phyloP scores from a whole-genome alignment of 352 stramenopile genomes.

The Halophytophthora batemanensis region DNA sequence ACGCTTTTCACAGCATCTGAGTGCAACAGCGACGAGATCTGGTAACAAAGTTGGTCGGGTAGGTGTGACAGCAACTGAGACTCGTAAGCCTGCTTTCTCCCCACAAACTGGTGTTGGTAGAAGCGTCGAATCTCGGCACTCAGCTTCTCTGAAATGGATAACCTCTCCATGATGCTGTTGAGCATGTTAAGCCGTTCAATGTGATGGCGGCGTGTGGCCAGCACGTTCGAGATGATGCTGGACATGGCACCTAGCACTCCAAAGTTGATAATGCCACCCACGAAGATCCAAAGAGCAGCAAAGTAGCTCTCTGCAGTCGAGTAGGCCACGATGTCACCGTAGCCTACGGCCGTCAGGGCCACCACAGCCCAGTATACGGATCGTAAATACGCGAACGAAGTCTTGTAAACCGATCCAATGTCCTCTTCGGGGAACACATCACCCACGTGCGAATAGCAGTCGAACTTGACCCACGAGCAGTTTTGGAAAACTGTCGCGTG shows the following conservation, averaged over 20 bases:
- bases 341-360: slow-evolving; percentile 64
- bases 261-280: slow-evolving; percentile 78
- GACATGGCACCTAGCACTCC: slow-evolving; percentile 77
- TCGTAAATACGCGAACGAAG: slow-evolving; percentile 61
- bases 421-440: slow-evolving; percentile 46
- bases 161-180: slow-evolving; percentile 60
- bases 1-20: slow-evolving; percentile 54
- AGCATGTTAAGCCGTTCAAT: slow-evolving; percentile 69
- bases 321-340: slow-evolving; percentile 72
- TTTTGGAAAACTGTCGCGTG: slow-evolving; percentile 55
- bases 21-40: slow-evolving; percentile 72
- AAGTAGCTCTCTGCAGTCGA: slow-evolving; percentile 73
- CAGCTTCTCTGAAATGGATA: slow-evolving; percentile 48
- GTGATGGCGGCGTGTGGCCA: slow-evolving; percentile 56
- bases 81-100: slow-evolving; percentile 63
- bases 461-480: slow-evolving; percentile 67
- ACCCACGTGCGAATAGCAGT: slow-evolving; percentile 67
- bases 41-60: slow-evolving; percentile 69
- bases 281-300: slow-evolving; percentile 71
- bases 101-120: slow-evolving; percentile 66
- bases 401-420: slow-evolving; percentile 31
- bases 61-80: slow-evolving; percentile 62
- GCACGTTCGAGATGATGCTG: slow-evolving; percentile 68
- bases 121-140: slow-evolving; percentile 66
- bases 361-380: slow-evolving; percentile 79